Conservation (phyloP, 176 grass and related monocot species). For the Tuctoria greenei region DNA sequence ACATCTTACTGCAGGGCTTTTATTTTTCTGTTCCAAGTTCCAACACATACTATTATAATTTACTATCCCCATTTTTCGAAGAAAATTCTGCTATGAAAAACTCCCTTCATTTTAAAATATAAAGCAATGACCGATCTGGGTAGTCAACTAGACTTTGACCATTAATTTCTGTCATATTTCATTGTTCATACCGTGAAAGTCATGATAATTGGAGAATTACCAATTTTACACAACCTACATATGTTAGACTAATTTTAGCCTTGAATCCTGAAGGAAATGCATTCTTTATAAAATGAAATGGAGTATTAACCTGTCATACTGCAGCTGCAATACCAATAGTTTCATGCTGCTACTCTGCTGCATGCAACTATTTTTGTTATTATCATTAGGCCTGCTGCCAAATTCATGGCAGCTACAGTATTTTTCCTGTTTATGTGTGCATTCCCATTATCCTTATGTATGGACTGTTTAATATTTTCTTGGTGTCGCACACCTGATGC, state of each 20-base stretch:
- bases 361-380: constrained; percentile 5
- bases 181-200: not conserved
- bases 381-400: constrained; percentile 13
- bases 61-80: not conserved
- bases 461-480: constrained; percentile 10
- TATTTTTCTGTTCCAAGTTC: constrained; percentile 2
- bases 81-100: not conserved
- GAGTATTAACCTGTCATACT: not conserved
- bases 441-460: not conserved
- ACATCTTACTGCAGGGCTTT: constrained; percentile 22
- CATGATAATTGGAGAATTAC: not conserved
- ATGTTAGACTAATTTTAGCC: not conserved
- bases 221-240: not conserved
- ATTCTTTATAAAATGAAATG: not conserved
- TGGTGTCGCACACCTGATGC: not conserved
- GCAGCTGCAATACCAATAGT: not conserved
- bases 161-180: not conserved
- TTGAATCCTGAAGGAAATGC: not conserved
- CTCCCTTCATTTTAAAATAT: not conserved
- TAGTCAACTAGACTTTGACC: not conserved
- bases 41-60: not conserved
- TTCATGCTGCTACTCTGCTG: not conserved
- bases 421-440: constrained; percentile 3
- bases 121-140: no score
- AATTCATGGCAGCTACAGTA: not conserved